Conservation (phyloP, 2,329 filamentous ascomycete genomes). For the Colletotrichum kahawae region DNA sequence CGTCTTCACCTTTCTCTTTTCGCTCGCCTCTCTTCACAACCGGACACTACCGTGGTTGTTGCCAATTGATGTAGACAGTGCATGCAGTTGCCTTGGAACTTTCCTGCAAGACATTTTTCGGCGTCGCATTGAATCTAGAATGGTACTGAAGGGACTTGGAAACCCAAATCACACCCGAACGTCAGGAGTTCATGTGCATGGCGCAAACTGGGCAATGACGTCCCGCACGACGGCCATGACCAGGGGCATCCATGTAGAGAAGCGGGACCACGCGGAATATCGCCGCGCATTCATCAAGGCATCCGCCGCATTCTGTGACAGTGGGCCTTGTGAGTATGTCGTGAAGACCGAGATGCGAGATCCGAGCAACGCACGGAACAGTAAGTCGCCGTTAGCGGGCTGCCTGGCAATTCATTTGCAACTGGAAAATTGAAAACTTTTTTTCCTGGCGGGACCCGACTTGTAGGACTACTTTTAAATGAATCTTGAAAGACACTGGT, state of each 20-base stretch:
- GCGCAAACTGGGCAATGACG: not conserved
- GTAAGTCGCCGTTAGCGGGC: not conserved
- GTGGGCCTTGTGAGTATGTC: not conserved
- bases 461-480: not conserved
- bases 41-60: not conserved
- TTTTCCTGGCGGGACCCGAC: not conserved
- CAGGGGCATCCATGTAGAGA: not conserved
- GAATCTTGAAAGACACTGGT: not conserved
- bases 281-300: not conserved
- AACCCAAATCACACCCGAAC: not conserved
- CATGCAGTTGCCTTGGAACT: too few species aligned
- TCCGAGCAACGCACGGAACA: not conserved
- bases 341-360: conserved; percentile 2
- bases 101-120: too few species aligned
- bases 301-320: not conserved
- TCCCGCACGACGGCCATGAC: not conserved
- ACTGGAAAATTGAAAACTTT: not conserved
- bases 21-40: not conserved
- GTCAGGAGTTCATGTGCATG: not conserved
- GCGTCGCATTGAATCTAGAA: not conserved
- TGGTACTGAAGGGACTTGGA: not conserved
- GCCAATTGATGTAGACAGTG: too few species aligned
- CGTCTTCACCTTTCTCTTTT: not conserved
- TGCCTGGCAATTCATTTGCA: not conserved
- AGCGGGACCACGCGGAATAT: not conserved